These are phyloP conservation scores for Aspergillus sp. DNA, from an alignment of 2,329 filamentous ascomycete genomes.

Conservation along the genomic window DNA sequence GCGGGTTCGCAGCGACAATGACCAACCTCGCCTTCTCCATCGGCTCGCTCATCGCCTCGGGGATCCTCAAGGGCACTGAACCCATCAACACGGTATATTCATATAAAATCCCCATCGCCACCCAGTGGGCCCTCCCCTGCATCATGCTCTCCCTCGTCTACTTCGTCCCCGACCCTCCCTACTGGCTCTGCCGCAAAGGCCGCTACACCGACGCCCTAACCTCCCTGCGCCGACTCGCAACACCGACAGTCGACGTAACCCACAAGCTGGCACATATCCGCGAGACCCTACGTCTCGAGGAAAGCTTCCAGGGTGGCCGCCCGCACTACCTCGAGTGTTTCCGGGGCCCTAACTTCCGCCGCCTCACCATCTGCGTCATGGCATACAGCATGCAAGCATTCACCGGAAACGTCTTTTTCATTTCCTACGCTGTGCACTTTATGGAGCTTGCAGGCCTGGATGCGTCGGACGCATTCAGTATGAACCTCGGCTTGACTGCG, in stretches of 20 bases:
- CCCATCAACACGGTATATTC: slow-evolving; percentile 17
- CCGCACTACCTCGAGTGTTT: slow-evolving; percentile 27
- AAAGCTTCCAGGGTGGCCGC: slow-evolving; percentile 14
- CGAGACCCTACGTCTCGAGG: slow-evolving; percentile 27
- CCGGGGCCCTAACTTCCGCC: slow-evolving; percentile 27
- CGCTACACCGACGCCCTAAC: slow-evolving; percentile 18
- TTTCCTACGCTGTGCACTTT: slow-evolving; percentile 34
- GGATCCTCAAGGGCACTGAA: slow-evolving; percentile 27
- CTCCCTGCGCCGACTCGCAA: slow-evolving; percentile 22
- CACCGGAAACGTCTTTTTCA: slow-evolving; percentile 29
- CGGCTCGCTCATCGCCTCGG: slow-evolving; percentile 33
- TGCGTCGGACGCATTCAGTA: slow-evolving; percentile 25
- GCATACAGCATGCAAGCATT: slow-evolving; percentile 33
- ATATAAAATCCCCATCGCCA: slow-evolving; percentile 27
- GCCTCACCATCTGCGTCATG: slow-evolving; percentile 28
- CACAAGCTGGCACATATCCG: slow-evolving; percentile 28
- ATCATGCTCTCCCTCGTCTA: slow-evolving; percentile 21
- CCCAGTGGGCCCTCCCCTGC: slow-evolving; percentile 25
- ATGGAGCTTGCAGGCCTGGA: slow-evolving; percentile 35
- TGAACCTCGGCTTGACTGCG: slow-evolving; percentile 44
- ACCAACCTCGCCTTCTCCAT: slow-evolving; percentile 33
- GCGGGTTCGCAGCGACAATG: slow-evolving; percentile 29
- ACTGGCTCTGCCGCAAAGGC: slow-evolving; percentile 25
- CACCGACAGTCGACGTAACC: slow-evolving; percentile 19
- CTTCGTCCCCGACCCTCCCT: slow-evolving; percentile 27